Conservation (phyloP, 2,329 filamentous ascomycete species). For the Ceratocystis destructans region DNA sequence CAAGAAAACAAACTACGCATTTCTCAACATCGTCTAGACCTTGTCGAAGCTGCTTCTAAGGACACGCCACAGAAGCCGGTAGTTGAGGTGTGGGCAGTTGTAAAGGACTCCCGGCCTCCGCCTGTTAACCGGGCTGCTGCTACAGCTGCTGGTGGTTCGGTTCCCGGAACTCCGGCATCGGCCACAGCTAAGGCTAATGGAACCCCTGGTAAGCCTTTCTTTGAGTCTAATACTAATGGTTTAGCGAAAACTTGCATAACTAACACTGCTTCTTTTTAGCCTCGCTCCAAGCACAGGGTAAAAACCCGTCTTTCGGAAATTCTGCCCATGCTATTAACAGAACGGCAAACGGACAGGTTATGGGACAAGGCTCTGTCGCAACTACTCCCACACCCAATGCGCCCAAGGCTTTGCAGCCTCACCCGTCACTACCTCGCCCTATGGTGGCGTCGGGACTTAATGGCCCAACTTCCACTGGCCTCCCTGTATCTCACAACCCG, state of each 20-base stretch:
- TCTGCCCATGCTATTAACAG: background rate
- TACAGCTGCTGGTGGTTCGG: background rate
- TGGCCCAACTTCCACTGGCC: background rate
- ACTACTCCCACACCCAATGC: background rate
- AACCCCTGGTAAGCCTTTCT: constrained; percentile 1
- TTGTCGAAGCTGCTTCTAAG: constrained; percentile 68
- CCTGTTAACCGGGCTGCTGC: constrained; percentile 14
- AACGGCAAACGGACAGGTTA: constrained; percentile 19
- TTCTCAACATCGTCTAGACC: constrained; percentile 56
- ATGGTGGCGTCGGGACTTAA: background rate
- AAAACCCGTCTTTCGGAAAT: background rate
- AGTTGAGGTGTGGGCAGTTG: constrained; percentile 59
- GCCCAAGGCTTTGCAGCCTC: constrained; percentile 11
- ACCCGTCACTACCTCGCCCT: constrained; percentile 9
- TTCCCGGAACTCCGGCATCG: constrained; percentile 7
- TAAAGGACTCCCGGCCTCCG: constrained; percentile 19
- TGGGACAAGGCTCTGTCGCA: constrained; percentile 21
- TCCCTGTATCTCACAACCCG: background rate
- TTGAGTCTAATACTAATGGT: background rate
- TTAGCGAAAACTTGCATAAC: background rate
- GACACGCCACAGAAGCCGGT: constrained; percentile 78
- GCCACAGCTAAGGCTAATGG: constrained; percentile 12
- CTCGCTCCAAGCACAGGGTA: constrained; percentile 21
- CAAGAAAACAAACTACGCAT: constrained; percentile 52
- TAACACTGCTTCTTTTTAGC: constrained; percentile 13